Conservation (phyloP, 257 asterid species). For the Salvia splendens region DNA sequence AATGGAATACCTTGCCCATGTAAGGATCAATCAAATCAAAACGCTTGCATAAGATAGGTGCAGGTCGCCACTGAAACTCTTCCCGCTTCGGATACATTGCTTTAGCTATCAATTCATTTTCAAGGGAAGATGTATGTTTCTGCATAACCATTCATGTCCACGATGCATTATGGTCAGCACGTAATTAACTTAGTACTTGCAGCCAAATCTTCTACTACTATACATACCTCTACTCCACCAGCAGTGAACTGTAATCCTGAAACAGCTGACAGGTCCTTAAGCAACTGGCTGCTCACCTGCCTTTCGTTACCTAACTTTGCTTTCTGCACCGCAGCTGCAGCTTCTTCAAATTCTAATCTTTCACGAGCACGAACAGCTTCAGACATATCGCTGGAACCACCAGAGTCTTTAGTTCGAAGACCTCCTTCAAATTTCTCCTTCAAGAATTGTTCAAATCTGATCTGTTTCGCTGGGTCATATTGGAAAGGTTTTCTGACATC, state of each 20-base stretch:
- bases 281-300: conserved; percentile 50
- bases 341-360: conserved; percentile 86
- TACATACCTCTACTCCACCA: conserved; percentile 66
- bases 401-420: conserved; percentile 78
- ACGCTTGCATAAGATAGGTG: conserved; percentile 94
- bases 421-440: conserved; percentile 96
- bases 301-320: conserved; percentile 53
- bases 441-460: conserved; percentile 91
- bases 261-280: conserved; percentile 48
- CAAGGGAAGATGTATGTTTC: conserved; percentile 49
- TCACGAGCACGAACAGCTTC: conserved; percentile 99
- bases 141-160: conserved; percentile 37
- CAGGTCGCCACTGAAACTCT: conserved; percentile 94
- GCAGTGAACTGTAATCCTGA: conserved; percentile 74
- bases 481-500: conserved; percentile 64
- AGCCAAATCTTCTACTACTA: conserved; percentile 20
- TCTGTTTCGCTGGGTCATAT: conserved; percentile 81
- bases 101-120: conserved; percentile 48
- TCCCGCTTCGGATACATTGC: conserved; percentile 76
- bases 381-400: conserved; percentile 87
- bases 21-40: conserved; percentile 90
- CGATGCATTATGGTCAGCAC: background rate
- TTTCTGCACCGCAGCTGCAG: conserved; percentile 63
- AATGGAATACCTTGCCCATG: conserved; percentile 82
- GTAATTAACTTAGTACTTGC: conserved; percentile 5